Percentiles rank a stretch among this genome's conserved stretches.
Evolutionary conservation across 208 protist genomes (phyloP).

Genomic region (Leishmania tropica): DNA sequence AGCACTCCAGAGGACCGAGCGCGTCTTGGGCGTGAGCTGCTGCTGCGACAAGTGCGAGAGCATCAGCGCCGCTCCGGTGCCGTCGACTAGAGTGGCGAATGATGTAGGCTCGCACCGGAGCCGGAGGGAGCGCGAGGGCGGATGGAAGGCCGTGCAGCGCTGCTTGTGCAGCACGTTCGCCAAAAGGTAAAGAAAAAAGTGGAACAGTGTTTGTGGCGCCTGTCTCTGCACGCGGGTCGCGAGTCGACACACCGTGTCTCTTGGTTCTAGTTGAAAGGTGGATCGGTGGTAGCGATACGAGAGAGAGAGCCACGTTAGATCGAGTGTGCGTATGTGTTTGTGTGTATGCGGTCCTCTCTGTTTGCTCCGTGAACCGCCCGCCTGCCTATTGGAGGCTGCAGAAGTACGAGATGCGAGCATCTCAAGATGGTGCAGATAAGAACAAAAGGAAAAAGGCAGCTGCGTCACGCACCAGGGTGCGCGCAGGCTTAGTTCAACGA

Average conservation of each 20-base stretch:
- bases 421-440: background rate
- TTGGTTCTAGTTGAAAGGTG: no score
- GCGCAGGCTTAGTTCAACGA: background rate
- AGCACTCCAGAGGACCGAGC: constrained; percentile 28
- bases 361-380: background rate
- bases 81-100: background rate
- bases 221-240: no score
- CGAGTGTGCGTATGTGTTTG: background rate
- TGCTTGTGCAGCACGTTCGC: background rate
- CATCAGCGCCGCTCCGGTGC: constrained; percentile 18
- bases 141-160: background rate
- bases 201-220: no score
- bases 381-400: background rate
- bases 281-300: background rate
- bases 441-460: background rate
- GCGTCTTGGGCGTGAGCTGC: constrained; percentile 61
- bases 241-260: no score
- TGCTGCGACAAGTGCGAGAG: constrained; percentile 55
- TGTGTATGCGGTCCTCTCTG: background rate
- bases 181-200: no score
- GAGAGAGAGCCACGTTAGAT: background rate
- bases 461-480: background rate
- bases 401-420: no score
- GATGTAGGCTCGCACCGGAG: background rate
- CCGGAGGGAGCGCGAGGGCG: background rate